Conservation (phyloP, 2,329 filamentous ascomycete species). For the Colletotrichum sp. region DNA sequence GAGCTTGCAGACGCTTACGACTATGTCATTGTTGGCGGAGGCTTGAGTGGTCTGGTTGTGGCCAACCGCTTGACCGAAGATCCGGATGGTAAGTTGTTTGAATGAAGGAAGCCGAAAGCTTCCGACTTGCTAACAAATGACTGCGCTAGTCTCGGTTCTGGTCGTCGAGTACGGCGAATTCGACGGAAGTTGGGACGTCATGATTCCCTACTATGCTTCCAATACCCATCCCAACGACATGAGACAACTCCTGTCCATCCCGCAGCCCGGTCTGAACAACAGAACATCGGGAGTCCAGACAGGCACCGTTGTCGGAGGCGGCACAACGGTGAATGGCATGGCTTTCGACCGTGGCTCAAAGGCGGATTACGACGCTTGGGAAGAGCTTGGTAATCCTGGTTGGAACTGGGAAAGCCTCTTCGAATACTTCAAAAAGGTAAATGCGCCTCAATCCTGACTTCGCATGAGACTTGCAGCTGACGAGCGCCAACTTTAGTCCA, state of each 20-base stretch:
- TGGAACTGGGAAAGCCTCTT: constrained; percentile 51
- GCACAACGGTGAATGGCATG: constrained; percentile 41
- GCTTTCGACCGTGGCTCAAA: constrained; percentile 47
- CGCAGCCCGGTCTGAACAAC: constrained; percentile 31
- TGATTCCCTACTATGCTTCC: constrained; percentile 18
- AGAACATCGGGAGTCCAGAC: constrained; percentile 28
- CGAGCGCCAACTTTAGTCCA: constrained; percentile 25
- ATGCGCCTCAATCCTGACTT: not conserved
- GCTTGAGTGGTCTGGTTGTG: constrained; percentile 38
- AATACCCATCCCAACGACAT: constrained; percentile 23
- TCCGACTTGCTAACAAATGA: not conserved
- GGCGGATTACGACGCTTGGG: constrained; percentile 48
- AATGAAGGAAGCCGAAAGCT: not conserved
- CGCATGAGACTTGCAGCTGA: not conserved
- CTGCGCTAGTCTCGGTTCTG: constrained; percentile 27
- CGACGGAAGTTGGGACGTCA: constrained; percentile 9
- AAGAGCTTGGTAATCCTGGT: constrained; percentile 43
- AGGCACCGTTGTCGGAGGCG: constrained; percentile 26
- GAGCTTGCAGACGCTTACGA: constrained; percentile 28
- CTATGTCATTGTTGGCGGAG: constrained; percentile 42
- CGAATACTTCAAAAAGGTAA: constrained; percentile 50
- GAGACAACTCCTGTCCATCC: constrained; percentile 32
- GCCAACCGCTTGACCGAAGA: constrained; percentile 41
- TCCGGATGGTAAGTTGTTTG: constrained; percentile 19
- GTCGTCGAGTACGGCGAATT: constrained; percentile 28